Evolutionary conservation across 2,329 filamentous ascomycete species (phyloP), one percentile per base, ranked within the genome.

Genomic region (Whalleya microplaca): DNA sequence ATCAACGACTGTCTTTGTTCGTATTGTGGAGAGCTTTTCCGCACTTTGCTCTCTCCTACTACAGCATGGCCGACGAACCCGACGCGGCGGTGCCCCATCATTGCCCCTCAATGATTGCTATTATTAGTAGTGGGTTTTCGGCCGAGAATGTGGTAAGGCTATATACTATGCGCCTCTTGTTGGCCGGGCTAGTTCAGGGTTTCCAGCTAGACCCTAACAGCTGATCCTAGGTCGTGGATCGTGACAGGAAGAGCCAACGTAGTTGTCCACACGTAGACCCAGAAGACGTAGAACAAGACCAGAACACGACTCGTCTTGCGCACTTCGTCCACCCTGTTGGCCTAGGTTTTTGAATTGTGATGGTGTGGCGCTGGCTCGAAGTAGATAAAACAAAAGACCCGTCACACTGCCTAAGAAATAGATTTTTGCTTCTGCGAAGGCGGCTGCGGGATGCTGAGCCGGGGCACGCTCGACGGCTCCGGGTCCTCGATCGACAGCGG

Each of bases 351-450:
- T 21, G 16, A 48, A 9, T 27, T 9, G 23, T 40, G 40, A 51
- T 41, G 45, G 44, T 42, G 20, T 45, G 48, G 43, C 56, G 44
- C 41, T 54, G 40, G 32, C 48, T 45, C 52, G 21, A 54, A 61
- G 42, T 55, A 55, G 50, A 62, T 45, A 61, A 58, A 37, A 37
- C 32, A 37, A 61, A 67, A 64, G 48, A 64, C 41, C 51, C 19
- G 58, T 70, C 59, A 69, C 51, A 64, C 67, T 60, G 59, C 67
- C 68, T 71, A 71, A 59, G 68, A 67, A 61, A 69, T 49, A 60
- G 68, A 70, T 61, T 69, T 71, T 42, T 67, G 61, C 59, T 69
- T 66, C 61, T 68, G 67, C 43, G n/a, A n/a, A n/a, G 70, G 69
- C 12, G 70, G 69, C 49, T 71, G 66, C 37, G 70, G 70, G 12